Conservation (phyloP, 805 yeast genomes). For the Starmerella geochares region DNA sequence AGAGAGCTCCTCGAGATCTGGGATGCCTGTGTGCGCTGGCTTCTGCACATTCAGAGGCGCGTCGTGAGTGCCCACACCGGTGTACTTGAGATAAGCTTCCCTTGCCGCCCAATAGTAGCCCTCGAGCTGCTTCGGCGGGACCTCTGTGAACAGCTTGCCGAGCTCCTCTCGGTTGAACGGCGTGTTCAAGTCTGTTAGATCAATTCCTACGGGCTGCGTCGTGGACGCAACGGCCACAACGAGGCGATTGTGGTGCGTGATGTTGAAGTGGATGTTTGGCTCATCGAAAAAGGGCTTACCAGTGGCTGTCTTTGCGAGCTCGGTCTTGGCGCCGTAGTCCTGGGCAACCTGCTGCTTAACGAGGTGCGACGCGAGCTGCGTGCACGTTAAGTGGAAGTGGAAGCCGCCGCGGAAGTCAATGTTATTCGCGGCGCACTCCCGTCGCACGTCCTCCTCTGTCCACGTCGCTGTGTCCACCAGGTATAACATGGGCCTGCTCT, state of each 20-base stretch:
- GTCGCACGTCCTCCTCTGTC: slow-evolving; percentile 12
- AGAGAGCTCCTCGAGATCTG: slow-evolving; percentile 8
- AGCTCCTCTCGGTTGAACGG: slow-evolving; percentile 17
- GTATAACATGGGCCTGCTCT: slow-evolving; percentile 14
- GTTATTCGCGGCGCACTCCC: slow-evolving; percentile 9
- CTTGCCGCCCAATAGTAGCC: slow-evolving; percentile 26
- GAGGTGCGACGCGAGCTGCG: slow-evolving; percentile 16
- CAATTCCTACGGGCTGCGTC: slow-evolving; percentile 22
- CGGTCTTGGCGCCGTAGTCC: slow-evolving; percentile 7
- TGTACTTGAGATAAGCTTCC: slow-evolving; percentile 25
- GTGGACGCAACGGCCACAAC: slow-evolving; percentile 20
- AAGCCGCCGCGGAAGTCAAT: slow-evolving; percentile 13
- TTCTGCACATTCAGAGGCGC: slow-evolving; percentile 10
- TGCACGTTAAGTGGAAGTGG: slow-evolving; percentile 11
- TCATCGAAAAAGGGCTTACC: slow-evolving; percentile 22
- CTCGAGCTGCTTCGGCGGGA: slow-evolving; percentile 4
- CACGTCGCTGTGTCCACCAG: slow-evolving; percentile 17
- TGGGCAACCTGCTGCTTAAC: slow-evolving; percentile 15
- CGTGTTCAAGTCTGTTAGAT: slow-evolving; percentile 15
- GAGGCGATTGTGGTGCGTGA: slow-evolving; percentile 19
- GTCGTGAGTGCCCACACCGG: slow-evolving; percentile 19
- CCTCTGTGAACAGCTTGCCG: slow-evolving; percentile 8
- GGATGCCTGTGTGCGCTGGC: slow-evolving; percentile 18
- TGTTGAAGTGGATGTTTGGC: slow-evolving; percentile 15
- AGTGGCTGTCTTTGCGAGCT: not conserved